Conservation (phyloP, 108 stramenopile species). For the Asterionellopsis glacialis region DNA sequence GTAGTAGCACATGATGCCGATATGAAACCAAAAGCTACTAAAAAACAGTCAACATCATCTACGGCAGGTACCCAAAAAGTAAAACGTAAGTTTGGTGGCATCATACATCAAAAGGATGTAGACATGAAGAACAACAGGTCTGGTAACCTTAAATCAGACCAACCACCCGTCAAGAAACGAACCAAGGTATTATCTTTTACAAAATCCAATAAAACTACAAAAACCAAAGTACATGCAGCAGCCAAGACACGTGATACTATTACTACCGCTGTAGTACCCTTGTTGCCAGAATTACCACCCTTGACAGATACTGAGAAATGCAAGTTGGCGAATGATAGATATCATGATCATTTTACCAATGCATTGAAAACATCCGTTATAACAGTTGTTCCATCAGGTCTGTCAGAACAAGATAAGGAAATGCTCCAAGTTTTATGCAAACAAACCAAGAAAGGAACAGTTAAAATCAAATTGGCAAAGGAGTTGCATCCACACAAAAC, state of each 20-base stretch:
- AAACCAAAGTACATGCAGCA: neutral
- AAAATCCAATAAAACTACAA: neutral
- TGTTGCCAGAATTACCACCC: neutral
- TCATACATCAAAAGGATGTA: too few relatives aligned
- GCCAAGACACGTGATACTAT: neutral
- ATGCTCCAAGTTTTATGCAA: conserved; percentile 33
- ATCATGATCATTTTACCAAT: conserved; percentile 6
- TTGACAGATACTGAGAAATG: conserved; percentile 1
- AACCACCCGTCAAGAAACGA: neutral
- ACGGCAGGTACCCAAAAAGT: too few relatives aligned
- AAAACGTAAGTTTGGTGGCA: neutral
- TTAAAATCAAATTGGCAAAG: conserved; percentile 47
- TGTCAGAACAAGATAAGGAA: conserved; percentile 46
- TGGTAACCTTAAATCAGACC: too few relatives aligned
- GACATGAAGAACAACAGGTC: too few relatives aligned
- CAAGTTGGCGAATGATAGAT: conserved; percentile 22
- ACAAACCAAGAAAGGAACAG: conserved; percentile 35
- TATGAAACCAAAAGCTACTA: neutral
- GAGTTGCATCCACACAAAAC: conserved; percentile 56
- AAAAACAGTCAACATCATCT: neutral
- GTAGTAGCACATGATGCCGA: neutral
- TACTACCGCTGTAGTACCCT: neutral
- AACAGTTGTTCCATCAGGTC: conserved; percentile 41
- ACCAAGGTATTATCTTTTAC: neutral
- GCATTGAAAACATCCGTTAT: conserved; percentile 17